Evolutionary conservation across 2,329 filamentous ascomycete genomes (phyloP).

Genomic region (Cladosporium colombiae): DNA sequence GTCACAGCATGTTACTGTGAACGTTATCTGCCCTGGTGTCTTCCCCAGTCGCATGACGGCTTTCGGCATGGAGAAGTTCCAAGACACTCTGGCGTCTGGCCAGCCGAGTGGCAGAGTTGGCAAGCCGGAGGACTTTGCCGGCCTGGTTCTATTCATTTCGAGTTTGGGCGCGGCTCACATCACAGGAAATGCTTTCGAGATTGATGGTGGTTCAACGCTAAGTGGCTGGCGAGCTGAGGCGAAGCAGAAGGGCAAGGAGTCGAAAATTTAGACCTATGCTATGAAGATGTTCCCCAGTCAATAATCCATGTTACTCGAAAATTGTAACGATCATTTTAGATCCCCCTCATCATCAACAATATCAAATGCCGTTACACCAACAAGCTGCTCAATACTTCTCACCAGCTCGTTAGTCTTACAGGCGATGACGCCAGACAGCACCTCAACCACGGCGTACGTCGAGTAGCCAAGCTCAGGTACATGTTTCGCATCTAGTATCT

Average conservation of each 20-base stretch:
- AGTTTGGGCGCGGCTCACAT: constrained; percentile 46
- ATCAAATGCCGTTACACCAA: neutral
- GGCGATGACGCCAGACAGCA: neutral
- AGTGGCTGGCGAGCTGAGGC: constrained; percentile 45
- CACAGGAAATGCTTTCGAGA: constrained; percentile 51
- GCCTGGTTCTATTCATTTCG: constrained; percentile 48
- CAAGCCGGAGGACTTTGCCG: constrained; percentile 51
- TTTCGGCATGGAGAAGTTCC: constrained; percentile 47
- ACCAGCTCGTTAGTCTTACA: neutral
- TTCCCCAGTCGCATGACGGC: constrained; percentile 61
- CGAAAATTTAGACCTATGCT: constrained; percentile 21
- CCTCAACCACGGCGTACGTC: neutral
- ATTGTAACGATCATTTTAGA: neutral
- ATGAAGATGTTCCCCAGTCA: neutral
- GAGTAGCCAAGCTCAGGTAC: neutral
- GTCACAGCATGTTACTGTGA: constrained; percentile 55
- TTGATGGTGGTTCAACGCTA: constrained; percentile 49
- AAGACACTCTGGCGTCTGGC: constrained; percentile 48
- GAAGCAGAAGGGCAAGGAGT: constrained; percentile 28
- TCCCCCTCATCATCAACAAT: neutral
- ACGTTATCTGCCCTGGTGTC: constrained; percentile 58
- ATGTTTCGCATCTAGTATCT: neutral
- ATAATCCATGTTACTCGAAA: neutral
- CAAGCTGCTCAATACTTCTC: neutral
- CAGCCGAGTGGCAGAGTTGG: constrained; percentile 52